These are phyloP conservation scores for Pelargonium fulgidum DNA, from an alignment of 441 rosid species.

Conservation along the genomic window DNA sequence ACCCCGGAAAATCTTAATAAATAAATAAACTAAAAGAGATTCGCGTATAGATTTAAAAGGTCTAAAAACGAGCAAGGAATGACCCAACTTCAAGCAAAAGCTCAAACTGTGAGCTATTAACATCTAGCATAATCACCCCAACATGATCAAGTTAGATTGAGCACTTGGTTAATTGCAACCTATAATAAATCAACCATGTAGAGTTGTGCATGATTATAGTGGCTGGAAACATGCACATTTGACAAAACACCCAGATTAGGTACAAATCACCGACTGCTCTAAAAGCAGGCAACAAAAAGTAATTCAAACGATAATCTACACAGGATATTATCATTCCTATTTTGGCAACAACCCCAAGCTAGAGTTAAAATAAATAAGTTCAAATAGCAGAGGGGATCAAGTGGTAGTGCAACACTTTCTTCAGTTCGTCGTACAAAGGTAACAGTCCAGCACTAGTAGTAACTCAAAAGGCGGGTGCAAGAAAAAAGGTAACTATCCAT, in stretches of 20 bases:
- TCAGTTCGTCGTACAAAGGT: not conserved
- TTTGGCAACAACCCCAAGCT: not conserved
- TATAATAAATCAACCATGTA: not conserved
- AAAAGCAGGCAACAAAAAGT: not conserved
- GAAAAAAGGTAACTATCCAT: too few species aligned
- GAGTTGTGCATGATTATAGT: not conserved
- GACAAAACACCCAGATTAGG: not conserved
- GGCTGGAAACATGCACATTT: not conserved
- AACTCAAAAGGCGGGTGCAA: not conserved
- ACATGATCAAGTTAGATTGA: not conserved
- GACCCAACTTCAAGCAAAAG: not conserved
- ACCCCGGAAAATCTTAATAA: not conserved
- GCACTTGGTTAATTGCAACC: not conserved
- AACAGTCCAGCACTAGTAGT: not conserved
- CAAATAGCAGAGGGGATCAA: not conserved
- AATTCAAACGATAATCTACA: not conserved
- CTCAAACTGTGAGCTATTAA: not conserved
- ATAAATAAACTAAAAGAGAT: not conserved
- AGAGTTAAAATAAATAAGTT: not conserved
- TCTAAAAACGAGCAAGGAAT: not conserved
- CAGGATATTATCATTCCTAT: not conserved
- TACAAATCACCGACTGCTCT: not conserved
- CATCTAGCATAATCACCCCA: not conserved
- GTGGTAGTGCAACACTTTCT: not conserved
- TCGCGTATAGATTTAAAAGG: not conserved